These are phyloP conservation scores for Nyctanthes arbortristis DNA, from an alignment of 257 asterid genomes.

Conservation along the genomic window DNA sequence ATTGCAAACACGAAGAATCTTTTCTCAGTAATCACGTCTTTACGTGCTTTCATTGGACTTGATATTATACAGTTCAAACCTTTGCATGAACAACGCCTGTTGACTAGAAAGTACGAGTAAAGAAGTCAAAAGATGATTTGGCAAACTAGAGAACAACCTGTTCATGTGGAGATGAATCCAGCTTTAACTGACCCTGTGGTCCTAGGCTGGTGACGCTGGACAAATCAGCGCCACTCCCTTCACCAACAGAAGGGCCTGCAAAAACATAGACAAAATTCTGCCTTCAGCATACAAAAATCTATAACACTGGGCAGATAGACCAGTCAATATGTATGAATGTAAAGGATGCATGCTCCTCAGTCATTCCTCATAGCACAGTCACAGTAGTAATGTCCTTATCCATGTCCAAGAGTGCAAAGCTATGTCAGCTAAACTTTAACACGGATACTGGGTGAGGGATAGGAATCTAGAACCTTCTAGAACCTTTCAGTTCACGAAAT, in stretches of 20 bases:
- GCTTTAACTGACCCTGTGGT: conserved; percentile 27
- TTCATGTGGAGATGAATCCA: conserved; percentile 19
- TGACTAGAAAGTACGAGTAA: conserved; percentile 10
- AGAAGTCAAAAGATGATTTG: conserved; percentile 3
- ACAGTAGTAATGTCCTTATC: neutral
- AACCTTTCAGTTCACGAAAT: neutral
- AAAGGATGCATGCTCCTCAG: neutral
- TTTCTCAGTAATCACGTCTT: neutral
- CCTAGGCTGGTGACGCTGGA: conserved; percentile 38
- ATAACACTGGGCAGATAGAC: neutral
- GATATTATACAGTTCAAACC: neutral
- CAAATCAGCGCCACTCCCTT: conserved; percentile 31
- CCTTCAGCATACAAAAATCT: neutral
- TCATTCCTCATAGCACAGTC: neutral
- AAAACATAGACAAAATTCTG: neutral
- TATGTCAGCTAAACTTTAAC: neutral
- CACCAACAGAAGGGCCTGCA: conserved; percentile 25
- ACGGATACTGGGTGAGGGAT: neutral
- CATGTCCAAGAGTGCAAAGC: neutral
- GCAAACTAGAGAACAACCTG: conserved; percentile 16
- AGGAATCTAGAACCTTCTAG: neutral
- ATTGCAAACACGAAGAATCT: neutral
- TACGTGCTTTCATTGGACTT: neutral
- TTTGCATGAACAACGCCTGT: conserved; percentile 5
- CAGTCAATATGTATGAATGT: neutral